Conservation (phyloP, 495 filamentous ascomycete species). For the Daldinia caldariorum region DNA sequence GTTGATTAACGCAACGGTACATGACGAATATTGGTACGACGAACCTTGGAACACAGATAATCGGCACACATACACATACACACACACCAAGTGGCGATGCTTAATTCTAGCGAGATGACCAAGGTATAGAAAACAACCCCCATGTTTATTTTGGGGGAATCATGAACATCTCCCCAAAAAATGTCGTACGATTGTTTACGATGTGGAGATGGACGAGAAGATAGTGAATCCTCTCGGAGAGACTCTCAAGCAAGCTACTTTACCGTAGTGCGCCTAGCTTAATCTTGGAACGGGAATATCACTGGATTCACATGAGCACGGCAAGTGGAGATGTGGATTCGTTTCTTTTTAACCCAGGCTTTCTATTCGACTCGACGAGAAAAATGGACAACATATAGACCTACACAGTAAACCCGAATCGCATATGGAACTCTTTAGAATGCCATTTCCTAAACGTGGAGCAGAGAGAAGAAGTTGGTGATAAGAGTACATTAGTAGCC, state of each 20-base stretch:
- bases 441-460: slow-evolving; percentile 36
- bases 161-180: slow-evolving; percentile 32
- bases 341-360: slow-evolving; percentile 2
- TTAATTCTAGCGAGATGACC: slow-evolving; percentile 33
- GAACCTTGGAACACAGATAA: slow-evolving; percentile 33
- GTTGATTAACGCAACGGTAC: slow-evolving; percentile 42
- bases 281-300: slow-evolving; percentile 39
- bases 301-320: slow-evolving; percentile 39
- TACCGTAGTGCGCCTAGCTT: slow-evolving; percentile 26
- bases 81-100: slow-evolving; percentile 31
- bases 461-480: slow-evolving; percentile 14
- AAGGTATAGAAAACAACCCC: slow-evolving; percentile 23
- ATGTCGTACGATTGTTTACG: slow-evolving; percentile 81
- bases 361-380: slow-evolving; percentile 23
- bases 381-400: slow-evolving; percentile 2
- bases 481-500: slow-evolving; percentile 8
- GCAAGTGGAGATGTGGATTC: slow-evolving; percentile 36
- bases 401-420: slow-evolving; percentile 27
- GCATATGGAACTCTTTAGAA: slow-evolving; percentile 26
- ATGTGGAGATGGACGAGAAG: slow-evolving; percentile 68
- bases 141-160: slow-evolving; percentile 32
- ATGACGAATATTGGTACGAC: slow-evolving; percentile 36
- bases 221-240: slow-evolving; percentile 30
- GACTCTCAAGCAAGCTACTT: slow-evolving; percentile 37
- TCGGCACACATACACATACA: slow-evolving; percentile 3